Evolutionary conservation across 805 yeast species (phyloP).

Genomic region (Scheffersomyces spartinae): DNA sequence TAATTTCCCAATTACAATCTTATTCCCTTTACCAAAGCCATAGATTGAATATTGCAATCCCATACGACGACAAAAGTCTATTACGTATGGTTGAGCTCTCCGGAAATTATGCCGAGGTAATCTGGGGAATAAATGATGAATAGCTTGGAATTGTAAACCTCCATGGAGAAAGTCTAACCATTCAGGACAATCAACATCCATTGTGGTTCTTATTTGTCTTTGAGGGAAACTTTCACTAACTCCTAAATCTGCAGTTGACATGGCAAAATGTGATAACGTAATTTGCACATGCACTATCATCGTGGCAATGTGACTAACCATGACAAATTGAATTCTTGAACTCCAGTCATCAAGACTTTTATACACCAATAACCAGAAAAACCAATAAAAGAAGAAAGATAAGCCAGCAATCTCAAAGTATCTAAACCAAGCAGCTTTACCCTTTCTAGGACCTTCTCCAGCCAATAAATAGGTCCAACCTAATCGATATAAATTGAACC

Average conservation of each 20-base stretch:
- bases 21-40: slow-evolving; percentile 74
- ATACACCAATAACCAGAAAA: slow-evolving; percentile 51
- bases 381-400: slow-evolving; percentile 68
- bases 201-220: slow-evolving; percentile 78
- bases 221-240: slow-evolving; percentile 67
- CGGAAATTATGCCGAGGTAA: slow-evolving; percentile 83
- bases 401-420: slow-evolving; percentile 68
- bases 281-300: slow-evolving; percentile 94
- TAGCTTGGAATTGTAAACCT: slow-evolving; percentile 84
- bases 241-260: slow-evolving; percentile 85
- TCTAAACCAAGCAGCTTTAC: slow-evolving; percentile 80
- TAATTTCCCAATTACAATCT: slow-evolving; percentile 53
- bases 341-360: slow-evolving; percentile 40
- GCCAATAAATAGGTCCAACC: slow-evolving; percentile 66
- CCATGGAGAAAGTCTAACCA: slow-evolving; percentile 91
- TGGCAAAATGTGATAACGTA: slow-evolving; percentile 82
- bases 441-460: slow-evolving; percentile 74
- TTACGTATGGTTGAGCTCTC: slow-evolving; percentile 57
- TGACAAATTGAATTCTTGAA: slow-evolving; percentile 45
- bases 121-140: slow-evolving; percentile 84
- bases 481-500: slow-evolving; percentile 73
- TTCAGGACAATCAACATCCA: slow-evolving; percentile 91
- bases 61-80: slow-evolving; percentile 62
- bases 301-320: slow-evolving; percentile 70
- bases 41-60: slow-evolving; percentile 76